Evolutionary conservation across 495 filamentous ascomycete genomes (phyloP).

Genomic region (Aspergillus heteromorphus): DNA sequence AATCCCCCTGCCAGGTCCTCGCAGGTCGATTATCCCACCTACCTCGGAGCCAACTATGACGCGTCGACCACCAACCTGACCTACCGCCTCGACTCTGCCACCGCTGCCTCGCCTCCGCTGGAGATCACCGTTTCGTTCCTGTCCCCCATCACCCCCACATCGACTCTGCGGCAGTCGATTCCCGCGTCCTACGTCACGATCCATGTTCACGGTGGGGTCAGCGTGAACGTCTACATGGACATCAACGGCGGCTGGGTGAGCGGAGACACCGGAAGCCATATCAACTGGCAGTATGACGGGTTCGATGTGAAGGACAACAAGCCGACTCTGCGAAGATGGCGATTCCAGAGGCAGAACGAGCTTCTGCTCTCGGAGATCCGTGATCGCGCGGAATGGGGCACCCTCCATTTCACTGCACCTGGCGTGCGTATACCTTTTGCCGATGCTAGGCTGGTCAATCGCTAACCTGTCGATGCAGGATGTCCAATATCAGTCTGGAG

Average conservation of each 20-base stretch:
- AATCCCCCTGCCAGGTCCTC: background rate
- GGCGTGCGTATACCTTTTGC: slow-evolving; percentile 31
- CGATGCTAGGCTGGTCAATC: background rate
- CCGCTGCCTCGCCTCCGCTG: slow-evolving; percentile 25
- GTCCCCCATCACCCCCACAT: slow-evolving; percentile 88
- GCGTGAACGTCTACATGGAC: slow-evolving; percentile 81
- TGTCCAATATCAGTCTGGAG: slow-evolving; percentile 64
- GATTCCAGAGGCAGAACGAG: slow-evolving; percentile 58
- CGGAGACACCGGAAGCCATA: slow-evolving; percentile 60
- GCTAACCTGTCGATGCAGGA: slow-evolving; percentile 35
- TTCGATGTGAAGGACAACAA: slow-evolving; percentile 26
- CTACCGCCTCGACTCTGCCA: slow-evolving; percentile 56
- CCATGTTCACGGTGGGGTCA: slow-evolving; percentile 62
- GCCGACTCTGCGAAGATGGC: slow-evolving; percentile 52
- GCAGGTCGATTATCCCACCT: slow-evolving; percentile 61
- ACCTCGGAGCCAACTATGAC: slow-evolving; percentile 78
- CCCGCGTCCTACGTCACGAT: slow-evolving; percentile 83
- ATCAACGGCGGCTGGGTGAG: slow-evolving; percentile 87
- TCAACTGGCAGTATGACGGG: slow-evolving; percentile 61
- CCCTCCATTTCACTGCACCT: slow-evolving; percentile 72
- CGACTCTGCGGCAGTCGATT: slow-evolving; percentile 83
- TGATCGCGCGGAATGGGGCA: slow-evolving; percentile 88
- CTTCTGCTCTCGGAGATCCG: slow-evolving; percentile 65
- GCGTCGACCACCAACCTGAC: slow-evolving; percentile 90
- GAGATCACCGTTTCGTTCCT: slow-evolving; percentile 79